Evolutionary conservation across 495 filamentous ascomycete species (phyloP).

Genomic region (Talaromyces proteolyticus): DNA sequence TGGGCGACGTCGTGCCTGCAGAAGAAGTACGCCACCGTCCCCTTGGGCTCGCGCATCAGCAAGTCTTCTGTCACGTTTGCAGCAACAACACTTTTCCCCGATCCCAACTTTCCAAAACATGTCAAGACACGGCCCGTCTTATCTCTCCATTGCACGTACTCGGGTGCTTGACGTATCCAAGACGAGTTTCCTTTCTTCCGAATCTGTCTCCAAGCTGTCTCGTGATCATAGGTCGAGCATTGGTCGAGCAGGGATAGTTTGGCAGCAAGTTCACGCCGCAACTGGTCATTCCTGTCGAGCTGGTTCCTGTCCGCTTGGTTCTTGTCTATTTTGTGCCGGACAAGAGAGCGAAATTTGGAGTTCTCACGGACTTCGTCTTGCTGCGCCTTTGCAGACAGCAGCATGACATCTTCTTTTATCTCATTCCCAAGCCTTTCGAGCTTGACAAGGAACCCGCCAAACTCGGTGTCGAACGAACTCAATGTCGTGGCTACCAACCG

Average conservation of each 20-base stretch:
- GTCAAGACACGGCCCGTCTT: slow-evolving; percentile 20
- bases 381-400: slow-evolving; percentile 22
- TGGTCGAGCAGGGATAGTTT: slow-evolving; percentile 24
- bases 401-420: slow-evolving; percentile 30
- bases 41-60: slow-evolving; percentile 15
- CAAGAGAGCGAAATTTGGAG: slow-evolving; percentile 11
- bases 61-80: slow-evolving; percentile 38
- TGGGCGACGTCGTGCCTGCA: slow-evolving; percentile 31
- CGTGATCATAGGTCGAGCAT: slow-evolving; percentile 35
- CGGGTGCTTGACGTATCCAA: slow-evolving; percentile 12
- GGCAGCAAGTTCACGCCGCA: slow-evolving; percentile 15
- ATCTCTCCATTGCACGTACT: slow-evolving; percentile 33
- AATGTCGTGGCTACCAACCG: neutral
- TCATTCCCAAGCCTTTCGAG: slow-evolving; percentile 25
- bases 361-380: slow-evolving; percentile 22
- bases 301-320: no score
- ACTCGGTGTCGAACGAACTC: slow-evolving; percentile 1
- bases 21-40: slow-evolving; percentile 36
- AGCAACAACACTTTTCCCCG: slow-evolving; percentile 35
- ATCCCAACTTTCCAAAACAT: slow-evolving; percentile 32
- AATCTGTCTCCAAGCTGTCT: slow-evolving; percentile 33
- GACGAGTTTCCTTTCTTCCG: slow-evolving; percentile 31
- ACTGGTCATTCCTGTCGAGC: neutral
- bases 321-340: no score
- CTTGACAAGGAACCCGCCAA: slow-evolving; percentile 17